Base-by-base conservation (phyloP, 352 stramenopile genomes). In the Plasmopara muralis region DNA sequence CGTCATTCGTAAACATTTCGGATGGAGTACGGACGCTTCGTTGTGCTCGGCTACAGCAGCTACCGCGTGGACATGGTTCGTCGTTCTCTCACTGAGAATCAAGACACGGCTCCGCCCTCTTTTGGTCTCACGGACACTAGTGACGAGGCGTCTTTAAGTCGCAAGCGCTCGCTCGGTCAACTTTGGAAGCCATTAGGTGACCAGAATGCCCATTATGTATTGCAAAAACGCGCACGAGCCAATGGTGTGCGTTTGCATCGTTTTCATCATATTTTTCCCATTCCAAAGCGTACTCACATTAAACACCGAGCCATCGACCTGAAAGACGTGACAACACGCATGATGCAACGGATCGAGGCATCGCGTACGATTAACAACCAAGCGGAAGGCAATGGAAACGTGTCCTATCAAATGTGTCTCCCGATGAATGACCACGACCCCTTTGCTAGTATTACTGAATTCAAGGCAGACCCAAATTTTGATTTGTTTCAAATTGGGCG, bases 401-500 rank as follows among this genome's bases (percentile, higher is more conserved):
- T 29, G 25, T 52, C 69, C 25, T 85, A 71, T 50, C 61, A 81
- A 15, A 72, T 89, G 70, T 87, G 78, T 55, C 63, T 87, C 8
- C 78, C 78, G 0, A 87, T 89, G 74, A 81, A 77, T 59, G 74
- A 84, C 66, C 62, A 61, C 13, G 76, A 89, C 46, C 50, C 63
- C 10, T 64, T 75, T 45, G 76, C 64, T 8, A 81, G 68, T 41
- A 57, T 89, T 29, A 86, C 72, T 9, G 81, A 91, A 62, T 91
- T 84, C 52, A 55, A 66, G 35, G 43, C 55, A 5, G 74, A 87
- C 31, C 10, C 52, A 7, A 56, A 41, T 25, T 56, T 57, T 15
- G 81, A 91, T 45, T 82, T 91, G 77, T 91, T 88, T 55, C 81
- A 91, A 64, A 86, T 91, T 45, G 81, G 81, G 14, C 77, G 81